Evolutionary conservation across 441 rosid genomes (phyloP).

Genomic region (Populus hybrid): DNA sequence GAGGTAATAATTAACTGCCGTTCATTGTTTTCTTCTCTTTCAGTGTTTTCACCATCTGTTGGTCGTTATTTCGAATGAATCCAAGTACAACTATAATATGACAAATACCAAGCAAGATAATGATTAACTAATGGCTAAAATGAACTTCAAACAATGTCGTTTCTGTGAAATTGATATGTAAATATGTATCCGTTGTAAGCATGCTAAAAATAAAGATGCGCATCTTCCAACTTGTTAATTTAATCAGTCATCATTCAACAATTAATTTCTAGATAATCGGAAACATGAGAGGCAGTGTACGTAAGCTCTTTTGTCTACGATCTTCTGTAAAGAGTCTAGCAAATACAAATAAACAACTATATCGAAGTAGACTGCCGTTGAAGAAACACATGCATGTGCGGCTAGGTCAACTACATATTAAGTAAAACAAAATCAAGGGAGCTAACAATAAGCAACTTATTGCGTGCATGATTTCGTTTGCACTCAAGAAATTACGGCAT

Average conservation of each 20-base stretch:
- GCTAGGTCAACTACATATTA: not conserved
- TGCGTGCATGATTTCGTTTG: not conserved
- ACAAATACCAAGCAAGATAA: not conserved
- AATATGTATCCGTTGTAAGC: not conserved
- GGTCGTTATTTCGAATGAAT: not conserved
- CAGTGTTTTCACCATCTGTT: not conserved
- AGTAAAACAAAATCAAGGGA: not conserved
- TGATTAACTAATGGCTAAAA: not conserved
- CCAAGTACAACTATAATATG: not conserved
- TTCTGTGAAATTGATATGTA: not conserved
- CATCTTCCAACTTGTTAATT: not conserved
- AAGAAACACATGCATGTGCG: not conserved
- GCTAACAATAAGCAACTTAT: no score
- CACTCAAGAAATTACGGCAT: not conserved
- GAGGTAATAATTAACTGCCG: not conserved
- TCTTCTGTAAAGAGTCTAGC: not conserved
- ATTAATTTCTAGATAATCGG: not conserved
- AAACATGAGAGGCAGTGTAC: not conserved
- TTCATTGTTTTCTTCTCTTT: not conserved
- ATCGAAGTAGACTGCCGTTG: not conserved
- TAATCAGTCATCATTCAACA: not conserved
- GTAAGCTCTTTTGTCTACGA: not conserved
- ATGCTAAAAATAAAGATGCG: not conserved
- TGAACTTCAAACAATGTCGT: not conserved
- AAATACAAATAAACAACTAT: no score